Conservation (phyloP, 2,329 filamentous ascomycete genomes). For the Arthrobotrys pseudoclavata region DNA sequence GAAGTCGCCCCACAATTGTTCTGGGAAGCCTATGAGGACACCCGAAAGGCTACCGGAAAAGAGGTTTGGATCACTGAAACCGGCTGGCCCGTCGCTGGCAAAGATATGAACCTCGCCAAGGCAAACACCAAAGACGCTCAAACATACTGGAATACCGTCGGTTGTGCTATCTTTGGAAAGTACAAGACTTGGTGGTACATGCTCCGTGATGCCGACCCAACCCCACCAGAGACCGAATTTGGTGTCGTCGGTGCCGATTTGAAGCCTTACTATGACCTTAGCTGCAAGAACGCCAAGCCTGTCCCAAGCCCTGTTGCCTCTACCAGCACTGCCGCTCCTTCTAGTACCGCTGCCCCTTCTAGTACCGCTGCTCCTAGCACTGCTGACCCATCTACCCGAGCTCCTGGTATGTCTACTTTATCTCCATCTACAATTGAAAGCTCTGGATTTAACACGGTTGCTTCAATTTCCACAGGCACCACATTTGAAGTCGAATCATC, state of each 20-base stretch:
- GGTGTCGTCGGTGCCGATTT: slow-evolving; percentile 75
- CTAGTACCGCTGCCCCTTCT: slow-evolving; percentile 20
- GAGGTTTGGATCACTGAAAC: slow-evolving; percentile 89
- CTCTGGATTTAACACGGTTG: slow-evolving; percentile 20
- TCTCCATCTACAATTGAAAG: slow-evolving; percentile 8
- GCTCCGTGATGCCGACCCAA: slow-evolving; percentile 76
- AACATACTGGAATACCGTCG: slow-evolving; percentile 84
- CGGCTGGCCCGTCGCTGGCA: slow-evolving; percentile 83
- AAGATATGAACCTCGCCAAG: slow-evolving; percentile 74
- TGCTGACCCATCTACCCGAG: slow-evolving; percentile 13
- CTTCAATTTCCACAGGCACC: slow-evolving; percentile 34
- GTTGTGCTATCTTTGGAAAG: slow-evolving; percentile 76
- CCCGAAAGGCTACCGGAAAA: slow-evolving; percentile 74
- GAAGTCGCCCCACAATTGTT: slow-evolving; percentile 76
- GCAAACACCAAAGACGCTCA: slow-evolving; percentile 78
- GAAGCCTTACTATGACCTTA: slow-evolving; percentile 74
- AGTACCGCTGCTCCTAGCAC: slow-evolving; percentile 26
- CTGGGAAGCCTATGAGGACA: slow-evolving; percentile 75
- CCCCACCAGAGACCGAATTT: slow-evolving; percentile 77
- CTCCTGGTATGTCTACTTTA: slow-evolving; percentile 41
- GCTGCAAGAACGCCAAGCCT: slow-evolving; percentile 69
- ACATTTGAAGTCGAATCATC: slow-evolving; percentile 46
- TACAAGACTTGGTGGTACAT: slow-evolving; percentile 83
- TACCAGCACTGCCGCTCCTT: slow-evolving; percentile 6
- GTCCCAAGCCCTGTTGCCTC: slow-evolving; percentile 46